Conservation (phyloP, 164 flowering plant genomes). For the Annona squamosa region DNA sequence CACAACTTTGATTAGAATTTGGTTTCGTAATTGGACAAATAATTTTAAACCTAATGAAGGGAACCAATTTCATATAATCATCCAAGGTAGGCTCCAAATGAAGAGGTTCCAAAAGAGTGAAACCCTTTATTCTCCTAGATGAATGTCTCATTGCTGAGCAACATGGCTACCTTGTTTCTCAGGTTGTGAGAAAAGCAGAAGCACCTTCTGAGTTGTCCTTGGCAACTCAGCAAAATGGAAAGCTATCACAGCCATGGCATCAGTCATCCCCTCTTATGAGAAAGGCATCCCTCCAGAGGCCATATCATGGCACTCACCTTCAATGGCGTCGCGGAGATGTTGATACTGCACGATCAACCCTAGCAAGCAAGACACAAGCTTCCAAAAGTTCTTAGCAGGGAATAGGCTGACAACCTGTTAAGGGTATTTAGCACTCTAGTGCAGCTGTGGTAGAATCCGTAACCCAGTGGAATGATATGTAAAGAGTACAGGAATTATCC, state of each 20-base stretch:
- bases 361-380: neutral
- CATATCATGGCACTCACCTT: slow-evolving; percentile 15
- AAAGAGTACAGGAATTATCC: too few species aligned
- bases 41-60: too few species aligned
- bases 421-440: too few species aligned
- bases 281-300: slow-evolving; percentile 12
- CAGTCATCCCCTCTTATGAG: slow-evolving; percentile 1
- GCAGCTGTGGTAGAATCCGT: neutral
- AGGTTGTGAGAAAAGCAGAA: slow-evolving; percentile 25
- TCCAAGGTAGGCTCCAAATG: too few species aligned
- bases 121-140: too few species aligned
- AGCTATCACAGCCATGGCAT: slow-evolving; percentile 5
- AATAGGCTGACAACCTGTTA: neutral
- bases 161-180: neutral
- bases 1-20: too few species aligned
- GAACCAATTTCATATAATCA: too few species aligned
- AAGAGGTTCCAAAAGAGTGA: too few species aligned
- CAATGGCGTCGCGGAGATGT: slow-evolving; percentile 28
- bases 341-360: neutral
- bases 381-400: slow-evolving; percentile 3
- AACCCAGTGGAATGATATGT: too few species aligned
- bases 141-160: too few species aligned
- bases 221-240: slow-evolving; percentile 8
- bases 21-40: too few species aligned
- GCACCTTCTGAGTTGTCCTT: neutral